Base-by-base conservation (phyloP, 192 early-diverging fungal species). In the Paraglomus brasilianum region DNA sequence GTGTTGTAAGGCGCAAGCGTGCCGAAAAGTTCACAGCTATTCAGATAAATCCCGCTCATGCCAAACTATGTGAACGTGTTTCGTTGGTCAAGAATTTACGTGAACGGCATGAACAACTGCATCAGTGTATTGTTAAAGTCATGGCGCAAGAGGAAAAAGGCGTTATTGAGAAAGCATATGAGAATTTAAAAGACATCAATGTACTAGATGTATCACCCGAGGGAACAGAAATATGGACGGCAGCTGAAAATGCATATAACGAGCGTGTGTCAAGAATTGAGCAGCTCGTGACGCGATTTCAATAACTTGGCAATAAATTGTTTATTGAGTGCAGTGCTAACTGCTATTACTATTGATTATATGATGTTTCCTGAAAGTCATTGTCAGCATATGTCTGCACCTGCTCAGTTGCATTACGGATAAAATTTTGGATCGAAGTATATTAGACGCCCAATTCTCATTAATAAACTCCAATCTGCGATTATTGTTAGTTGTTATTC, bases 31-130 rank as follows among this genome's bases (percentile, higher is more conserved):
- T 96, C 72, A 84, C 98, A 40, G 91, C 91, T 5, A 94, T 98
- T 82, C 96, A 97, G 82, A 90, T 98, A 83, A 89, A 85, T 46
- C 86, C 89, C 1, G 92, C 93, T 9, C 98, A 99, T 70, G 87
- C 84, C 15, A 87, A 92, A 66, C 86, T 99, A 52, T 94, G 98
- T 80, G 98, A 99, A 75, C 88, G 98, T 60, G 76, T 98, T 53
- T 78, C 77, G 7, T 98, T 96, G 77, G 86, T 99, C 41, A 85
- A 89, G 50, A 83, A 85, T 72, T 99, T 99, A 83, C 83, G 98
- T 66, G 88, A 91, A 76, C 93, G 95, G 80, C 98, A 99, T 75
- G 95, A 97, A 77, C 95, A 98, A 82, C 86, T 99, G n/a, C 89
- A 95, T 72, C 87, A 91, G 72, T 98, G 97, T 8, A 97, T 99